Conservation (phyloP, 768 basidiomycete species). For the Tulasnella calospora region DNA sequence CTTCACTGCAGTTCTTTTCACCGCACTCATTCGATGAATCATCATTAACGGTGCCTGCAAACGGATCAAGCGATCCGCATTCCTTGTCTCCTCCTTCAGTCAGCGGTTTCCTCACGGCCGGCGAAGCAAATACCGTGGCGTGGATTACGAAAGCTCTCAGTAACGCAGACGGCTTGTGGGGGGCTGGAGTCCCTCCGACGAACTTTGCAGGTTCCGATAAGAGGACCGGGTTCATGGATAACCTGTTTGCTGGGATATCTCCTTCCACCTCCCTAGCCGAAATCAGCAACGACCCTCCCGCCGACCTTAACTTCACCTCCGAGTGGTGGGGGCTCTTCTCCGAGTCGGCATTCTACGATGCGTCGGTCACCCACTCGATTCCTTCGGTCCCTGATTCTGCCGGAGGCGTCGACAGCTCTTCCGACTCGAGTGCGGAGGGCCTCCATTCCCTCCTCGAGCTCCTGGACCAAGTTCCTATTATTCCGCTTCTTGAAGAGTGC, state of each 20-base stretch:
- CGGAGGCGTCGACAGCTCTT: background rate
- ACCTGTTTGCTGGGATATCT: too few relatives aligned
- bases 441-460: too few relatives aligned
- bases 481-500: too few relatives aligned
- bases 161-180: background rate
- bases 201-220: background rate
- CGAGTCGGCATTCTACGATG: too few relatives aligned
- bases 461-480: too few relatives aligned
- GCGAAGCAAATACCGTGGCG: background rate
- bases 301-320: background rate
- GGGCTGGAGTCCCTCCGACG: background rate
- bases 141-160: background rate
- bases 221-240: background rate
- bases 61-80: background rate
- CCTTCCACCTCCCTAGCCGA: background rate
- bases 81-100: background rate
- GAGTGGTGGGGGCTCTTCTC: background rate
- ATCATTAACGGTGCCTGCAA: background rate
- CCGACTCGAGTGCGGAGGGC: background rate
- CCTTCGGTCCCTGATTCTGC: background rate
- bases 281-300: background rate
- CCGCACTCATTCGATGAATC: background rate
- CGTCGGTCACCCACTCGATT: background rate
- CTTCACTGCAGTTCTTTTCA: background rate
- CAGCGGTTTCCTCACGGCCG: background rate